Evolutionary conservation across 805 yeast genomes (phyloP).

Genomic region (Ogataea populi-albae): DNA sequence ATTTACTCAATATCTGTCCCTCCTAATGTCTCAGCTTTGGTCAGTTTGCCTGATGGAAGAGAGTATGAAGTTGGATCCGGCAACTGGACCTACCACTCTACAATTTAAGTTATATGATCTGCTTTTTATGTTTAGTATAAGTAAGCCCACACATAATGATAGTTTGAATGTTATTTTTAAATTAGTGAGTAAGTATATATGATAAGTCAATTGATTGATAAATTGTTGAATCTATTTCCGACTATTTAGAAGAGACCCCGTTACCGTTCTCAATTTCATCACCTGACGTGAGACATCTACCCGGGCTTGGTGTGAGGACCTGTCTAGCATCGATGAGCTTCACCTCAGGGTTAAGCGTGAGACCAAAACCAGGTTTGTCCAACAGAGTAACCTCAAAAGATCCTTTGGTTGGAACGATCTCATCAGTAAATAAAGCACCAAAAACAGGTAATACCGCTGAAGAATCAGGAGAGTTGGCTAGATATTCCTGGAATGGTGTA

Average conservation of each 20-base stretch:
- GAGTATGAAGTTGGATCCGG: conserved; percentile 14
- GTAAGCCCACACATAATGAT: too few relatives aligned
- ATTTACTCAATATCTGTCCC: conserved; percentile 13
- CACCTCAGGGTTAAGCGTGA: conserved; percentile 43
- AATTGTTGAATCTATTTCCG: too few relatives aligned
- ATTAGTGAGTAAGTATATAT: too few relatives aligned
- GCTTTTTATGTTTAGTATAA: too few relatives aligned
- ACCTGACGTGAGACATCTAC: conserved; percentile 37
- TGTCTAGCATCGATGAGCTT: conserved; percentile 39
- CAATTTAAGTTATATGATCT: too few relatives aligned
- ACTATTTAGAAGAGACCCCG: too few relatives aligned
- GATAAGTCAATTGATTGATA: too few relatives aligned
- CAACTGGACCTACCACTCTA: too few relatives aligned
- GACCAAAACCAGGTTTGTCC: conserved; percentile 51
- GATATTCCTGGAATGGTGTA: conserved; percentile 52
- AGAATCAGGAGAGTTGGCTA: conserved; percentile 50
- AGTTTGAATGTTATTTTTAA: too few relatives aligned
- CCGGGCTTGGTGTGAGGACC: conserved; percentile 39
- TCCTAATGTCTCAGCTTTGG: conserved; percentile 7
- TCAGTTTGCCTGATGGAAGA: conserved; percentile 15
- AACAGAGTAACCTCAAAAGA: conserved; percentile 37
- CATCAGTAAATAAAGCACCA: conserved; percentile 45
- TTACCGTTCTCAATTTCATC: conserved; percentile 5
- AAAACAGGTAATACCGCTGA: conserved; percentile 38
- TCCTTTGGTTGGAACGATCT: conserved; percentile 46